A percentile compares a stretch with the other conserved stretches of the same genome.
Conservation (phyloP, 163 green algal species). For the Coccomyxa subellipsoidea region DNA sequence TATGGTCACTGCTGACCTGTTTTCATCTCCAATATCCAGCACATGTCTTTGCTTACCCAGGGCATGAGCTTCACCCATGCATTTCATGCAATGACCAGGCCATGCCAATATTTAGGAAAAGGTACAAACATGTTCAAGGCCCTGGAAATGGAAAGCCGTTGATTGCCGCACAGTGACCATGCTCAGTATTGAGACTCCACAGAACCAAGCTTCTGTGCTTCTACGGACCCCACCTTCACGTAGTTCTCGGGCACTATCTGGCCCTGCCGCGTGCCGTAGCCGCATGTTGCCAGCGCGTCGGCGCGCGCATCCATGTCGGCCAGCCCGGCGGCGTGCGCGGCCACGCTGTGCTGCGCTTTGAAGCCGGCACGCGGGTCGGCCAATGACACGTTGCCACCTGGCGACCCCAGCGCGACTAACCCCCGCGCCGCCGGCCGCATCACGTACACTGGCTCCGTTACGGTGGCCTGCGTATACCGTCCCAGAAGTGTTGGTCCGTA, state of each 20-base stretch:
- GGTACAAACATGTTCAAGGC: too few relatives aligned
- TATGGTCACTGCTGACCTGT: too few relatives aligned
- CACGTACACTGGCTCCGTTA: neutral
- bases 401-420: slow-evolving; percentile 38
- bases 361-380: slow-evolving; percentile 43
- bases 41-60: too few relatives aligned
- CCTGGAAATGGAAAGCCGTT: too few relatives aligned
- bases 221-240: slow-evolving; percentile 42
- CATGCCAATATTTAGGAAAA: too few relatives aligned
- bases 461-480: neutral
- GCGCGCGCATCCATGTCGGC: slow-evolving; percentile 50
- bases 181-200: neutral
- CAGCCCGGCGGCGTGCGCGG: slow-evolving; percentile 59
- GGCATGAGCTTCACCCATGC: too few relatives aligned
- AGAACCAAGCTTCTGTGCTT: too few relatives aligned
- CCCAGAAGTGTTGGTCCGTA: too few relatives aligned
- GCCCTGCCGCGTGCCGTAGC: slow-evolving; percentile 43
- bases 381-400: slow-evolving; percentile 44
- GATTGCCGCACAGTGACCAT: neutral
- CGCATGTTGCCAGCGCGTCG: slow-evolving; percentile 53
- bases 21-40: too few relatives aligned
- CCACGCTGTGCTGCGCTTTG: slow-evolving; percentile 10
- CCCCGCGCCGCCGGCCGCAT: slow-evolving; percentile 31
- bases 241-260: slow-evolving; percentile 41
- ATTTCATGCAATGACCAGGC: too few relatives aligned